Percentiles rank a stretch among this genome's conserved stretches.
These are phyloP conservation scores for Talaromyces atroroseus DNA, from an alignment of 2,329 filamentous ascomycete genomes.

Conservation along the genomic window DNA sequence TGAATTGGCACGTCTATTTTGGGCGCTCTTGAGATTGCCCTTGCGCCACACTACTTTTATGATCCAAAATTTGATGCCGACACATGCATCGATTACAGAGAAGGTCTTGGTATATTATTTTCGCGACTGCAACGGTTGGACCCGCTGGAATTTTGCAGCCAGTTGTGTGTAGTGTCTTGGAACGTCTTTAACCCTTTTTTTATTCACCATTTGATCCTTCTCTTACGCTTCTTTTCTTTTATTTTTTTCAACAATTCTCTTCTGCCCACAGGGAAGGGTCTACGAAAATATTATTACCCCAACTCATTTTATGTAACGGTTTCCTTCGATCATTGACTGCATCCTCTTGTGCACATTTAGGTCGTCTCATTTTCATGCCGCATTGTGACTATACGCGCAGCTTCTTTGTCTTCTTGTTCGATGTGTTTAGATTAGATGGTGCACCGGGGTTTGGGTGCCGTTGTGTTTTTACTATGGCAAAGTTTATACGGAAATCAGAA, in stretches of 20 bases:
- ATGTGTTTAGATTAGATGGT: slow-evolving; percentile 13
- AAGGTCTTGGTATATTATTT: slow-evolving; percentile 12
- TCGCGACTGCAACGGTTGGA: slow-evolving; percentile 24
- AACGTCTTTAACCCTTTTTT: slow-evolving; percentile 10
- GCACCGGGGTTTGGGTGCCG: slow-evolving; percentile 11
- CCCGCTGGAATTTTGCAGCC: slow-evolving; percentile 30
- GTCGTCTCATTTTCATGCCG: slow-evolving; percentile 7
- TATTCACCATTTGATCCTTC: slow-evolving; percentile 4
- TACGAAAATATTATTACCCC: slow-evolving; percentile 11
- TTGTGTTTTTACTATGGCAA: slow-evolving; percentile 1
- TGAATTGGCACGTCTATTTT: neutral
- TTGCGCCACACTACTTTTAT: slow-evolving; percentile 1
- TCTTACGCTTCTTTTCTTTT: slow-evolving; percentile 10
- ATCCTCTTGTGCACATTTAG: slow-evolving; percentile 7
- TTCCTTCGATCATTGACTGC: neutral
- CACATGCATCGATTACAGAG: slow-evolving; percentile 1
- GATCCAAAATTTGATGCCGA: slow-evolving; percentile 1
- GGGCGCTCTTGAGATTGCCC: neutral
- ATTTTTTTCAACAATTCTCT: slow-evolving; percentile 9
- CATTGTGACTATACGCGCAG: slow-evolving; percentile 9
- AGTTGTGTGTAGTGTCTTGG: slow-evolving; percentile 19
- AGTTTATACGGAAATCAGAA: slow-evolving; percentile 8
- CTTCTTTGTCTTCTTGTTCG: slow-evolving; percentile 2
- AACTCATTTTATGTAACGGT: slow-evolving; percentile 1
- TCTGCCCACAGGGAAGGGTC: slow-evolving; percentile 6